These are phyloP conservation scores for Phytophthora idaei DNA, from an alignment of 352 stramenopile genomes.

Conservation along the genomic window DNA sequence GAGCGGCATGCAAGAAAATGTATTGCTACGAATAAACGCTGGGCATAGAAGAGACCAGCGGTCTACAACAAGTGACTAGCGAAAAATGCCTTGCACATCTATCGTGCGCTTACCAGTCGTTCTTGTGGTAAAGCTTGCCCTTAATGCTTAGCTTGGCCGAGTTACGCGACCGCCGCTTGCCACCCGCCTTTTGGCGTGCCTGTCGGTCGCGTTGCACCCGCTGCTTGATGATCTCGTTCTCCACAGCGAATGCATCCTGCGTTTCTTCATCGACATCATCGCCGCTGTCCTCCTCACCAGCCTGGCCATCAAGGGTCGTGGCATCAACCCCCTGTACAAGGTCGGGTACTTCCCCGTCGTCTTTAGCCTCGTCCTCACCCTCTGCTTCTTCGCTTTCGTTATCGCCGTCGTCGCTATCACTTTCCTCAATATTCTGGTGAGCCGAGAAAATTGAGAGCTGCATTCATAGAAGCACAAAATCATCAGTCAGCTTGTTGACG, in stretches of 20 bases:
- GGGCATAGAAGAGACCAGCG: neutral
- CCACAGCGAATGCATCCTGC: slow-evolving; percentile 50
- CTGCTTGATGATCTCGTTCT: slow-evolving; percentile 83
- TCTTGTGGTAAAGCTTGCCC: slow-evolving; percentile 84
- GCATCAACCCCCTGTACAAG: slow-evolving; percentile 47
- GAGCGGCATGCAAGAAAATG: slow-evolving; percentile 33
- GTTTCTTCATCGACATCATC: slow-evolving; percentile 42
- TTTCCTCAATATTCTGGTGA: slow-evolving; percentile 56
- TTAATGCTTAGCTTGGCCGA: slow-evolving; percentile 87
- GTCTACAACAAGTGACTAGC: slow-evolving; percentile 19
- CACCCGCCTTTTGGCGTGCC: slow-evolving; percentile 54
- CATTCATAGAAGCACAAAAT: slow-evolving; percentile 14
- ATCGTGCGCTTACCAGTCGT: slow-evolving; percentile 61
- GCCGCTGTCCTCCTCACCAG: slow-evolving; percentile 28
- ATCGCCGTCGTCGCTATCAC: slow-evolving; percentile 45
- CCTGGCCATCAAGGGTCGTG: slow-evolving; percentile 27
- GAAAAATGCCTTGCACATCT: neutral
- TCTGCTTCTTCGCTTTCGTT: slow-evolving; percentile 36
- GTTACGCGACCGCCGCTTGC: slow-evolving; percentile 79
- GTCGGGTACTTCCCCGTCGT: slow-evolving; percentile 40
- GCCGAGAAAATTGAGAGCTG: slow-evolving; percentile 87
- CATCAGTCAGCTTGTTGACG: slow-evolving; percentile 1
- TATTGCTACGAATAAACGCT: slow-evolving; percentile 18
- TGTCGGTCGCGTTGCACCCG: slow-evolving; percentile 77
- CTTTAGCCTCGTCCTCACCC: slow-evolving; percentile 24